Percentiles rank a stretch among this genome's conserved stretches.
Conservation (phyloP, 345 rosid species). For the Brassica nigra region DNA sequence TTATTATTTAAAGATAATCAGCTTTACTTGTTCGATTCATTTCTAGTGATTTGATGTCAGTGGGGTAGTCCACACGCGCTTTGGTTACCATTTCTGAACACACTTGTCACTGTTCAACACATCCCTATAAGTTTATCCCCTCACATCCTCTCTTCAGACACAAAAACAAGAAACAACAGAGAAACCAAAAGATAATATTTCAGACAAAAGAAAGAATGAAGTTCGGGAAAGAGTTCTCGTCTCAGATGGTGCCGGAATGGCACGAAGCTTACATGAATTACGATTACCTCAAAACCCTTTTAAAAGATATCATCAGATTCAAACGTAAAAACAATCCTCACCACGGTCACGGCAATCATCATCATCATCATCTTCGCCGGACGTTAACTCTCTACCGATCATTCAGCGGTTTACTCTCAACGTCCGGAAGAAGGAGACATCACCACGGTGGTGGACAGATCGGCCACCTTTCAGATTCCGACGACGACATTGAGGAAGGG, state of each 20-base stretch:
- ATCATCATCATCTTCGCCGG: conserved; percentile 39
- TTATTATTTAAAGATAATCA: background rate
- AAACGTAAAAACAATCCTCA: conserved; percentile 41
- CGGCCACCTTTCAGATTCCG: conserved; percentile 32
- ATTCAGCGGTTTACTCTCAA: conserved; percentile 56
- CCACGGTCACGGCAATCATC: background rate
- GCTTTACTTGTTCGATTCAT: background rate
- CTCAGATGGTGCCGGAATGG: background rate
- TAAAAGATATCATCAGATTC: conserved; percentile 58
- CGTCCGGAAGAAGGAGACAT: conserved; percentile 24
- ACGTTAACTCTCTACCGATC: conserved; percentile 55
- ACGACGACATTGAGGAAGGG: conserved; percentile 38
- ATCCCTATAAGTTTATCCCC: background rate
- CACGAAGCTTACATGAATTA: conserved; percentile 57
- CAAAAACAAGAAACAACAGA: background rate
- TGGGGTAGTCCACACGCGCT: conserved; percentile 35
- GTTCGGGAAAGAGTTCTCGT: background rate
- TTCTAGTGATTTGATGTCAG: background rate
- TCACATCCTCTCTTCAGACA: background rate
- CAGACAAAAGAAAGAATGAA: conserved; percentile 43
- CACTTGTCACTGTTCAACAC: background rate
- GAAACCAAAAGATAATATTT: conserved; percentile 1
- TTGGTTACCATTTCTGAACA: conserved; percentile 11
- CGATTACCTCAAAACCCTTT: conserved; percentile 48
- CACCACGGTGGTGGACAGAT: conserved; percentile 21